A percentile compares a stretch with the other conserved stretches of the same genome.
These are phyloP conservation scores for Agroathelia rolfsii DNA, from an alignment of 1,284 basidiomycete species.

Conservation along the genomic window DNA sequence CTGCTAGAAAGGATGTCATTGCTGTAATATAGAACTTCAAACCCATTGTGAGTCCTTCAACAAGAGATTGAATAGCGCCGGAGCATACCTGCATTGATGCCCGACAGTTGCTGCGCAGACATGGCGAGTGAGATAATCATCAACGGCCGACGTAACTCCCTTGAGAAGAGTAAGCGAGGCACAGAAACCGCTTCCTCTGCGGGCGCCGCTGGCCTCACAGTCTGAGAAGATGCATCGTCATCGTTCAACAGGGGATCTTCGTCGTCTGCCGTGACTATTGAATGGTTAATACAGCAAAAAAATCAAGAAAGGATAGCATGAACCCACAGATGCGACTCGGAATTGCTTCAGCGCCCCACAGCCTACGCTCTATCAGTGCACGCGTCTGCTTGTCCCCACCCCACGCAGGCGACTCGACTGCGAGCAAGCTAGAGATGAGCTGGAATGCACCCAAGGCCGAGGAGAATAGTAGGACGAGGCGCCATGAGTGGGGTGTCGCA, in stretches of 20 bases:
- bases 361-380: slow-evolving; percentile 30
- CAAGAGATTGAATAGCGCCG: slow-evolving; percentile 11
- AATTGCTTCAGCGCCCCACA: slow-evolving; percentile 36
- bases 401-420: slow-evolving; percentile 65
- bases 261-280: slow-evolving; percentile 14
- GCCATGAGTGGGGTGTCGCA: slow-evolving; percentile 61
- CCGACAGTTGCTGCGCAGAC: slow-evolving; percentile 73
- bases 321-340: slow-evolving; percentile 11
- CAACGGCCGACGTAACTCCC: slow-evolving; percentile 59
- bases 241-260: slow-evolving; percentile 40
- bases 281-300: slow-evolving; percentile 5
- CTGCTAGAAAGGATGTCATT: slow-evolving; percentile 76
- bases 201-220: slow-evolving; percentile 13
- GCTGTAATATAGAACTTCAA: slow-evolving; percentile 78
- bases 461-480: slow-evolving; percentile 63
- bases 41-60: slow-evolving; percentile 21
- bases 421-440: slow-evolving; percentile 38
- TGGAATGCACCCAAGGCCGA: slow-evolving; percentile 51
- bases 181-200: slow-evolving; percentile 32
- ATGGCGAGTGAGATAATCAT: slow-evolving; percentile 64
- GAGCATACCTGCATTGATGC: slow-evolving; percentile 47
- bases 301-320: no score
- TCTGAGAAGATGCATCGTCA: slow-evolving; percentile 17
- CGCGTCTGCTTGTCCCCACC: slow-evolving; percentile 37
- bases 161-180: slow-evolving; percentile 41